Evolutionary conservation across 176 grass and related monocot species (phyloP), one percentile per base, ranked within the genome.

Genomic region (Oryza meridionalis): DNA sequence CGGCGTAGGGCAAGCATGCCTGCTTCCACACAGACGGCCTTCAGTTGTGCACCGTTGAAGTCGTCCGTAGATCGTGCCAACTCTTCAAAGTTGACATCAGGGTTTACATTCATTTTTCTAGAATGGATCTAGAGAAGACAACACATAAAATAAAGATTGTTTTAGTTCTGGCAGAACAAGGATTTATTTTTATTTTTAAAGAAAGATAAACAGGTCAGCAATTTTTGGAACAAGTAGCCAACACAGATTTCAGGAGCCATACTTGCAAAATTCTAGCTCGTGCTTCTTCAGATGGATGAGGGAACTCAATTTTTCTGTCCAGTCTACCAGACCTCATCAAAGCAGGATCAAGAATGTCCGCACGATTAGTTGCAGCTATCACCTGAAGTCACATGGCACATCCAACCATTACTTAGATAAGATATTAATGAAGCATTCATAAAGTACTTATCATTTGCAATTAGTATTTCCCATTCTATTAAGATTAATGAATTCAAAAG

Each of bases 1-100:
- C 89, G 85, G 21, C 91, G 96, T 61, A 98, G 81, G 49, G 93
- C 91, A 42, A 95, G 91, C 91, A 98, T 98, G 75, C 96, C 96
- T 64, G 96, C 96, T 85, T 98, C 96, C 45, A 95, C 93, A 75
- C 96, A 95, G 66, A 98, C 93, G 31, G 96, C 93, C 87, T 98
- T 98, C 73, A 98, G 73, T 72, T 98, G 91, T 43, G 96, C 96
- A 25, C 96, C 91, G 16, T 98, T 94, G 66, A 93, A 98, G 82
- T 93, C 91, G 68, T 98, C 93, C 14, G 96, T 98, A 47, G 87
- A 90, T 4, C 93, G 87, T 2, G 96, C 93, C 83, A 98, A 43
- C 91, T 95, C 96, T 82, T 98, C 93, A 25, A 98, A 98, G 84
- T 98, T 98, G 3, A 98, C 93, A 76, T 98, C 96, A 45, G 91